Evolutionary conservation across 306 rosid species (phyloP).

Genomic region (Vigna trinervia): DNA sequence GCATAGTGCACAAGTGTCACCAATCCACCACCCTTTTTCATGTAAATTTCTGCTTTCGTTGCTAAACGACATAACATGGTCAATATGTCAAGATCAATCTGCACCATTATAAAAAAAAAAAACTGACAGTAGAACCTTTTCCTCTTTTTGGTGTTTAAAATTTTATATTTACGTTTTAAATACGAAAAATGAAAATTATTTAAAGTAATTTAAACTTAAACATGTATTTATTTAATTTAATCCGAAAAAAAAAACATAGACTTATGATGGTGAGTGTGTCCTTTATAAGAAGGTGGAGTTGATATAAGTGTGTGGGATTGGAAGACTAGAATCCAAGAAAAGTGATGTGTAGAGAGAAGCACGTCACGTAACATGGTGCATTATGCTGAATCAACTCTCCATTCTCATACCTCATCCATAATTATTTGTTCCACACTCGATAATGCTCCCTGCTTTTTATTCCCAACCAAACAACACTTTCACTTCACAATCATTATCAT

Average conservation of each 20-base stretch:
- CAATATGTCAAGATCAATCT: neutral
- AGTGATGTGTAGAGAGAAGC: slow-evolving; percentile 27
- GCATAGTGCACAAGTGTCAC: slow-evolving; percentile 43
- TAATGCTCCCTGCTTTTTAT: neutral
- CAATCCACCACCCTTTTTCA: slow-evolving; percentile 12
- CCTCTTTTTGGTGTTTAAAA: too few relatives aligned
- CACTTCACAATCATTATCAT: slow-evolving; percentile 19
- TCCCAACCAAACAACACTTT: slow-evolving; percentile 14
- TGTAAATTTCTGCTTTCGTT: slow-evolving; percentile 22
- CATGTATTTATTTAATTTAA: too few relatives aligned
- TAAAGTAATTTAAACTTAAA: too few relatives aligned
- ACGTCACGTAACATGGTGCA: slow-evolving; percentile 31
- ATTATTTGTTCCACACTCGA: slow-evolving; percentile 13
- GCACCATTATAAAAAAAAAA: too few relatives aligned
- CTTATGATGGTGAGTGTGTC: too few relatives aligned
- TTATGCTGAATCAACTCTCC: slow-evolving; percentile 49
- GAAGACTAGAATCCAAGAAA: slow-evolving; percentile 24
- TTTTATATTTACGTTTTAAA: too few relatives aligned
- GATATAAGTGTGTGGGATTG: slow-evolving; percentile 9
- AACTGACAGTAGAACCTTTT: too few relatives aligned
- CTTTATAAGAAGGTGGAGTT: neutral
- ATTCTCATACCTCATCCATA: slow-evolving; percentile 8
- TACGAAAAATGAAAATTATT: too few relatives aligned
- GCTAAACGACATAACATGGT: neutral
- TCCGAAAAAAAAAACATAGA: too few relatives aligned